Base-by-base conservation (phyloP, 176 grass and related monocot species). In the Alopecurus myosuroides region DNA sequence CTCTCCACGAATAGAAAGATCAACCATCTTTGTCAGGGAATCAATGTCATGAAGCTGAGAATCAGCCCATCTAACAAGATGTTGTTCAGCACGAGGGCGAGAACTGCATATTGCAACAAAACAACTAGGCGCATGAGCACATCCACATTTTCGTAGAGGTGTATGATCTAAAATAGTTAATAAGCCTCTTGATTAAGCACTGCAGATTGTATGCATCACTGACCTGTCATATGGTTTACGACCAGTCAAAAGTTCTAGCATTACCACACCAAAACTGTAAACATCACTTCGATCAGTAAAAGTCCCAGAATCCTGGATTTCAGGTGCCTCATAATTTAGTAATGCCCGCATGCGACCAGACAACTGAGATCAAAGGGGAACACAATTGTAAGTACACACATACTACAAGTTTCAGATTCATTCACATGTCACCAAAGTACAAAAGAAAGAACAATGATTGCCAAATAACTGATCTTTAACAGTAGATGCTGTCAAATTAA, bases 171-270 rank as follows among this genome's bases (percentile, higher is more conserved):
- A 46, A 88, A 51, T 12, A 82, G 76, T 83, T 33, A 42, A 86
- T 63, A 82, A 55, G 9, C 9, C 13, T 62, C 46, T 36, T 36
- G 48, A 79, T 83, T 46, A 74, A 65, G 30, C 37, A 78, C 14
- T 78, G 73, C 31, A 79, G n/a, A 65, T 63, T 86, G 46, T 5
- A 58, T 31, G 37, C 53, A 66, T 81, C 48, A 77, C 79, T 75
- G 49, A 98, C 97, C 86, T 94, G 77, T 94, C 97, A 84, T 95
- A 88, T 64, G 97, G 89, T 85, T 90, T 93, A 30, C 89, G 91
- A 26, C 93, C 89, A 12, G 93, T 95, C 46, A 98, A 88, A 80
- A 98, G 91, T 78, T 98, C 91, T 82, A 98, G 69, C 97, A 98
- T 88, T 34, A 98, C 89, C 70, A 95, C 88, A 53, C 93, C 97